Evolutionary conservation across 345 rosid species (phyloP), one percentile per base, ranked within the genome.

Genomic region (Acer campestre): DNA sequence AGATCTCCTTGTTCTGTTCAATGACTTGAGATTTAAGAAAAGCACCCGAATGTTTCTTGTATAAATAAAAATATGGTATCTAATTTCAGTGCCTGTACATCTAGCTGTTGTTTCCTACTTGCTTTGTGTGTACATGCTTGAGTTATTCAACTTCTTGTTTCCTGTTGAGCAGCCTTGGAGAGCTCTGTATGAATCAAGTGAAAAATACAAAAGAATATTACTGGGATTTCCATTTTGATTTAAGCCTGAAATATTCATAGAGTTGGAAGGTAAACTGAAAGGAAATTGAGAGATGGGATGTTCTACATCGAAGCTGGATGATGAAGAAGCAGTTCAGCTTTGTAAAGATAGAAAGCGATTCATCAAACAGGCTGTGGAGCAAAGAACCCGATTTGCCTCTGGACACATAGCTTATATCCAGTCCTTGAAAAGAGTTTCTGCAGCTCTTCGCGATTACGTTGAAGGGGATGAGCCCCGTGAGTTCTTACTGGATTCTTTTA

Each of bases 291-390:
- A 85, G 63, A 94, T 96, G 99, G 98, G 99, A 86, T 96, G 99
- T 87, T 92, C 98, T 44, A 89, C 88, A 70, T 94, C 98, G 0
- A 96, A 88, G 84, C 80, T 94, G 68, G 97, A 96, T 17, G 93
- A 96, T 72, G 97, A 92, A 77, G 99, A 96, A 78, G 94, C 91
- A n/a, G 97, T 96, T 85, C 92, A 87, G 87, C 93, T 96, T 67
- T 96, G 99, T 83, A 94, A 88, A 82, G 98, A 96, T 77, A 72
- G 98, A 70, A 96, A 93, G 83, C 82, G 80, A 67, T 96, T 92
- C 87, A 93, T 96, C 73, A 94, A 94, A 82, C 95, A 94, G 77
- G 99, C 95, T 0, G 84, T 94, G n/a, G 94, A 92, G 85, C 90
- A 94, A 68, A 88, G 99, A 84, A 86, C 89, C n/a, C 81, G 86